Base-by-base conservation (phyloP, 805 yeast genomes). In the Jamesozyma lodderae region DNA sequence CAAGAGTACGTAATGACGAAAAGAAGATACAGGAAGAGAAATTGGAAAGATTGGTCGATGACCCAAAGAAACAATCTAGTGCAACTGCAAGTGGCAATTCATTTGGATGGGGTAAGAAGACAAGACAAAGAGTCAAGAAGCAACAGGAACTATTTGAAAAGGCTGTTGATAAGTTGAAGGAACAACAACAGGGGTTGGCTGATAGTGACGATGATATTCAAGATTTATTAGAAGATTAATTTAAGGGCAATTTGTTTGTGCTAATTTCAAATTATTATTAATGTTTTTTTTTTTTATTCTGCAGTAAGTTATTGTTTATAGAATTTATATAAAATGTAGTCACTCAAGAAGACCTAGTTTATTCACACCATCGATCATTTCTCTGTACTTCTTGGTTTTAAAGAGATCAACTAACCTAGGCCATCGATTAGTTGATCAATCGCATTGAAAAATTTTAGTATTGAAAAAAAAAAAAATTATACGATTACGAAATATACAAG, bases 61-160 rank as follows among this genome's bases (percentile, higher is more conserved):
- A 59, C 25, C 65, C 67, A 31, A 63, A 58, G 20, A 51, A 53
- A 23, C 67, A 62, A 18, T 62, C 55, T 21, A 51, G 56, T 25
- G 68, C 63, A 22, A 14, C 28, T 6, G 11, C 21, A 7, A 15
- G 23, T 13, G 15, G 15, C 11, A 26, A 11, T 13, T 17, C 15
- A 10, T 81, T 81, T 66, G 90, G 92, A 21, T 81, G 87, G 86
- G 92, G 92, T 39, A 82, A 81, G 56, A 70, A 70, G 52, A 81
- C 88, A 5, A 72, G 88, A 64, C 66, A 67, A 46, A 68, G 67
- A 41, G 75, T 74, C 30, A 72, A 74, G 57, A 64, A 66, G 42
- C 77, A 77, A 48, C 72, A 77, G 48, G 65, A 72, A 40, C 45
- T 70, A 13, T 63, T 81, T 29, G 75, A 77, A 48, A 70, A 73